These are phyloP conservation scores for Pseudomicrostroma phylloplanum DNA, from an alignment of 1,284 basidiomycete species.

Conservation along the genomic window DNA sequence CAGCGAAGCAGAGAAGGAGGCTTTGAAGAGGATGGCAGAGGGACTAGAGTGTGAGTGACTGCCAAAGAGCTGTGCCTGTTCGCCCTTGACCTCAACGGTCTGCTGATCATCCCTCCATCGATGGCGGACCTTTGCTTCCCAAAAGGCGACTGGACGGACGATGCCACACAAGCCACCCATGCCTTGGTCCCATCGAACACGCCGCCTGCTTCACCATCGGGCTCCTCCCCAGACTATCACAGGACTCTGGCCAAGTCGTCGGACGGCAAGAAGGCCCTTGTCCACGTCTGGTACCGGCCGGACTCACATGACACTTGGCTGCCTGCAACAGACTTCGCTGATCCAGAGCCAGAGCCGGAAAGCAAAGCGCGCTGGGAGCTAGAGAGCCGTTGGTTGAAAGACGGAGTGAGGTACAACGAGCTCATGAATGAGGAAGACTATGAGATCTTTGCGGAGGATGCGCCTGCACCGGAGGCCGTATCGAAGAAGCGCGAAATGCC, in stretches of 20 bases:
- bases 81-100: too few relatives aligned
- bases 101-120: too few relatives aligned
- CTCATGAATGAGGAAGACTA: slow-evolving; percentile 51
- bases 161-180: slow-evolving; percentile 34
- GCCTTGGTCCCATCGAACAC: slow-evolving; percentile 33
- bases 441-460: slow-evolving; percentile 35
- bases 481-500: slow-evolving; percentile 41
- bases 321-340: slow-evolving; percentile 45
- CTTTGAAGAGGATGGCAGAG: slow-evolving; percentile 29
- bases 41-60: slow-evolving; percentile 31
- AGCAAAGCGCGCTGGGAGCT: slow-evolving; percentile 34
- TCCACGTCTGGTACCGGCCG: slow-evolving; percentile 51
- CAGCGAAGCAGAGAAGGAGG: slow-evolving; percentile 37
- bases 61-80: too few relatives aligned
- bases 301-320: slow-evolving; percentile 52
- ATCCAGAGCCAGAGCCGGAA: slow-evolving; percentile 44
- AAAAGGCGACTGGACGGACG: slow-evolving; percentile 32
- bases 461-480: slow-evolving; percentile 11
- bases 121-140: background rate
- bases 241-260: slow-evolving; percentile 40
- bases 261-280: slow-evolving; percentile 35
- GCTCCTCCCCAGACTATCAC: slow-evolving; percentile 40
- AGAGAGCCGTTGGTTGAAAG: slow-evolving; percentile 41
- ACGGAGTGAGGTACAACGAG: slow-evolving; percentile 46
- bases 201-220: slow-evolving; percentile 24